phyloP scores from a whole-genome alignment of 78 protist genomes.

The Chrysochromulina parva region DNA sequence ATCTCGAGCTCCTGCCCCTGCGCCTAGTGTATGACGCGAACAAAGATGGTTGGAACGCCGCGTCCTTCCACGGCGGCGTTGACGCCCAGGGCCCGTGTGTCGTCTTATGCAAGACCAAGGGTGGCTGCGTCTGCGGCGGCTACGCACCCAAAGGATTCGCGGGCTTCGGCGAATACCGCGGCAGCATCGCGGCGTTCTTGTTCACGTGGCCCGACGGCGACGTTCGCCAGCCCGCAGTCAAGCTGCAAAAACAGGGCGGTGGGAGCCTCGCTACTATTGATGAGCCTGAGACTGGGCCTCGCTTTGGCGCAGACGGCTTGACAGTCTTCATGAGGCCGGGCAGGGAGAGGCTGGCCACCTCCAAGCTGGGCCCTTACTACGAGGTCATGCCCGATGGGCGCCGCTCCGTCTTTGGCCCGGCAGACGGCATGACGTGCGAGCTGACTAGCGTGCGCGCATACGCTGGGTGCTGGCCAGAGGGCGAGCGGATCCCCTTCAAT shows the following conservation, averaged over 20 bases:
- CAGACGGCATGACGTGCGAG: neutral
- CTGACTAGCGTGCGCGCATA: neutral
- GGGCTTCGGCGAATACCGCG: constrained; percentile 23
- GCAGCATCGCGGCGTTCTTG: constrained; percentile 16
- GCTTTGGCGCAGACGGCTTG: constrained; percentile 8
- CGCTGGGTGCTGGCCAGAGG: neutral
- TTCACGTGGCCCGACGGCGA: constrained; percentile 7
- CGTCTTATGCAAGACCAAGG: neutral
- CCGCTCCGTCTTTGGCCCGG: neutral
- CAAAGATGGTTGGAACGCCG: neutral
- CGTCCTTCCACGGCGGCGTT: neutral
- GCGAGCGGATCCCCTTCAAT: constrained; percentile 5
- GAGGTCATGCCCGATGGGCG: neutral
- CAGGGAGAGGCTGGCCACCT: neutral
- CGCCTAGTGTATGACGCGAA: neutral
- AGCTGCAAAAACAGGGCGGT: neutral
- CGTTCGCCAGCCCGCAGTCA: neutral
- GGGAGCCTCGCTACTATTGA: neutral
- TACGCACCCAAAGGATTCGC: constrained; percentile 8
- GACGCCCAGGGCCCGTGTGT: neutral
- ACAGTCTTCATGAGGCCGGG: neutral
- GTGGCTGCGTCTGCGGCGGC: neutral
- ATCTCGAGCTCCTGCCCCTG: neutral
- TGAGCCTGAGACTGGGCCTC: neutral
- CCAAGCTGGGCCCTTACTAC: constrained; percentile 26